phyloP scores from a whole-genome alignment of 495 filamentous ascomycete genomes.

The Haplographium delicatum region DNA sequence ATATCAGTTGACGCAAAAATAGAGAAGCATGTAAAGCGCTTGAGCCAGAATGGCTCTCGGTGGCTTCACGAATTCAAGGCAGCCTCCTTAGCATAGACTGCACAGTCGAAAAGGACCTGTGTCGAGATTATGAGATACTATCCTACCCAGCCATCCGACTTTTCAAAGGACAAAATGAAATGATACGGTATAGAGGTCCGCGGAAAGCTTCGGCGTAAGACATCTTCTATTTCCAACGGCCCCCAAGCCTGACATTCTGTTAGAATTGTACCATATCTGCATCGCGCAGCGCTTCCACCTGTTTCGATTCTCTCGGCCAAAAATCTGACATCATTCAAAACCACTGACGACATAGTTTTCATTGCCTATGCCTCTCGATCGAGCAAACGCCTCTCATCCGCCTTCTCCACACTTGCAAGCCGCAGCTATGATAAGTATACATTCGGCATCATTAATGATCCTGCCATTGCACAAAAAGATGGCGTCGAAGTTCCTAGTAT shows the following conservation, averaged over 20 bases:
- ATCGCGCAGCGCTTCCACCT: constrained; percentile 31
- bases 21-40: constrained; percentile 34
- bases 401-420: constrained; percentile 28
- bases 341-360: constrained; percentile 36
- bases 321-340: constrained; percentile 31
- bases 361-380: constrained; percentile 32
- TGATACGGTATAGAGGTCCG: constrained; percentile 36
- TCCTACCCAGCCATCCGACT: constrained; percentile 45
- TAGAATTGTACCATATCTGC: constrained; percentile 38
- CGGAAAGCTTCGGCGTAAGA: constrained; percentile 34
- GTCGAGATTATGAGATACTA: constrained; percentile 32
- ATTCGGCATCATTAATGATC: constrained; percentile 33
- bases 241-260: no score
- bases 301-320: constrained; percentile 27
- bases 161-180: constrained; percentile 30
- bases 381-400: constrained; percentile 19
- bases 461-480: constrained; percentile 3
- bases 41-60: constrained; percentile 34
- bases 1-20: constrained; percentile 5
- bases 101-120: constrained; percentile 31
- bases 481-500: constrained; percentile 22
- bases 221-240: no score
- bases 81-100: constrained; percentile 40
- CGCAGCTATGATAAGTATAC: constrained; percentile 35
- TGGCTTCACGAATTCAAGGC: constrained; percentile 25